Conservation (phyloP, 106 monocot species). For the Platanthera zijinensis region DNA sequence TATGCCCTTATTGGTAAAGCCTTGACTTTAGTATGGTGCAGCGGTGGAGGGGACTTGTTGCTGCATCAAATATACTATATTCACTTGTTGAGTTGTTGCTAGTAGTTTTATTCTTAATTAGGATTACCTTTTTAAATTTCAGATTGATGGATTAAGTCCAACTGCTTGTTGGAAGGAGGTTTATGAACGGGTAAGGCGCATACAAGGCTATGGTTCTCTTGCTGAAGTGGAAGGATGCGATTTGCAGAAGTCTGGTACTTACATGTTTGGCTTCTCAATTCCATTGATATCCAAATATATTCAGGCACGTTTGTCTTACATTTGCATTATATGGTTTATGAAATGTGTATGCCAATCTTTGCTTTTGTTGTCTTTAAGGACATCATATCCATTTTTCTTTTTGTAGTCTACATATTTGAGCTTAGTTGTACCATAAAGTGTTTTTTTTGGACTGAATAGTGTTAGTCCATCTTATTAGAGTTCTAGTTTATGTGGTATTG, state of each 20-base stretch:
- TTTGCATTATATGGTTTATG: not conserved
- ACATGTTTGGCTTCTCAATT: conserved; percentile 94
- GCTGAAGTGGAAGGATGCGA: conserved; percentile 28
- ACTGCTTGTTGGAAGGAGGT: conserved; percentile 88
- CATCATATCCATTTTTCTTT: not conserved
- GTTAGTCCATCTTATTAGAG: not conserved
- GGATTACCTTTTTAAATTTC: conserved; percentile 11
- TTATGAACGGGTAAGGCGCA: conserved; percentile 48
- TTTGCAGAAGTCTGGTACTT: conserved; percentile 66
- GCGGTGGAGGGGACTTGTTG: not conserved
- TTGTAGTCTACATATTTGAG: not conserved
- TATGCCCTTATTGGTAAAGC: not conserved
- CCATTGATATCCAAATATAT: conserved; percentile 61
- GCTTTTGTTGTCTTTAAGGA: not conserved
- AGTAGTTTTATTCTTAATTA: not conserved
- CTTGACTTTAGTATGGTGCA: not conserved
- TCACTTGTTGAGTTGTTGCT: not conserved
- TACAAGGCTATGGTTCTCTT: conserved; percentile 15
- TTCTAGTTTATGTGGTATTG: not conserved
- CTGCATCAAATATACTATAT: not conserved
- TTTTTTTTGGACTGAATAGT: not conserved
- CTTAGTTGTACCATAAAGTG: not conserved
- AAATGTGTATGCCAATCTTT: not conserved
- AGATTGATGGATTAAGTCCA: conserved; percentile 88
- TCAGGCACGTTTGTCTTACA: conserved; percentile 33